A percentile compares a stretch with the other conserved stretches of the same genome.
Conservation (phyloP, 208 protist genomes). For the Tetramitus jugosus region DNA sequence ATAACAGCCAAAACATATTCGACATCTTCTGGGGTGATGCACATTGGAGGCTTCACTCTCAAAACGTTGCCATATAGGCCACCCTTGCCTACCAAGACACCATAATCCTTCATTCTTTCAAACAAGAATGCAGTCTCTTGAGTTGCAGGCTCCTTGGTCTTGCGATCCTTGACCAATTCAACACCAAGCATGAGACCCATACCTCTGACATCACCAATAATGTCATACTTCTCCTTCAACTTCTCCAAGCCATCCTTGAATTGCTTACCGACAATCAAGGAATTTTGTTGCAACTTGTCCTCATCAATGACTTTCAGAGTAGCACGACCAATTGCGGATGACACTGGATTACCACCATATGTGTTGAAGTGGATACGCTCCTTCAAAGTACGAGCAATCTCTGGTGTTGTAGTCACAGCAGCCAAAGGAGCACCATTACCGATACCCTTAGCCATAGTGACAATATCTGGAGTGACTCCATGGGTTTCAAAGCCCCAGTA, state of each 20-base stretch:
- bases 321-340: slow-evolving; percentile 45
- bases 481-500: slow-evolving; percentile 60
- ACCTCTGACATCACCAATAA: slow-evolving; percentile 48
- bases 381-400: slow-evolving; percentile 41
- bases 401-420: slow-evolving; percentile 50
- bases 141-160: slow-evolving; percentile 34
- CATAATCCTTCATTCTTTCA: slow-evolving; percentile 37
- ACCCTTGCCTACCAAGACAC: slow-evolving; percentile 48
- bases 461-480: slow-evolving; percentile 35
- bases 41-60: slow-evolving; percentile 53
- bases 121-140: slow-evolving; percentile 37
- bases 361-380: slow-evolving; percentile 5
- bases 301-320: slow-evolving; percentile 49
- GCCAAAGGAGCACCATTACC: slow-evolving; percentile 63
- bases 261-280: slow-evolving; percentile 35
- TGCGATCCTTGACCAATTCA: slow-evolving; percentile 45
- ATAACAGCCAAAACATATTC: slow-evolving; percentile 37
- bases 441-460: slow-evolving; percentile 49
- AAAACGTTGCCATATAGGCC: slow-evolving; percentile 47
- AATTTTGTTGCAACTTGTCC: slow-evolving; percentile 43
- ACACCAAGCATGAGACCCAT: slow-evolving; percentile 48
- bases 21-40: slow-evolving; percentile 36
- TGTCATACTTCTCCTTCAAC: slow-evolving; percentile 39
- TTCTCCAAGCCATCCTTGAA: slow-evolving; percentile 33
- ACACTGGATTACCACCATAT: slow-evolving; percentile 50